Conservation (phyloP, 2,329 filamentous ascomycete genomes). For the Chrysosporium keratinophilum region DNA sequence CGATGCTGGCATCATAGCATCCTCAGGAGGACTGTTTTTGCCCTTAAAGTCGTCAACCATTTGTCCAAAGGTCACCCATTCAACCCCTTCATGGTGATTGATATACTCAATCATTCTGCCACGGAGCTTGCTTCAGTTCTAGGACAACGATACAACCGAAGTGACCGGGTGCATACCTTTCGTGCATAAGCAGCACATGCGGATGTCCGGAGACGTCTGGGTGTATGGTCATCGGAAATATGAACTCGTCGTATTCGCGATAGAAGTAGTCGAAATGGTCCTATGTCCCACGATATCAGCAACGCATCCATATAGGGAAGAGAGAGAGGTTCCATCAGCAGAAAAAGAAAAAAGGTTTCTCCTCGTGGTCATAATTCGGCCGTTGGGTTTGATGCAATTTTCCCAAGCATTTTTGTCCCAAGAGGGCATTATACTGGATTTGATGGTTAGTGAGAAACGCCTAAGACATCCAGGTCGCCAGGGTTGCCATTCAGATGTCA, state of each 20-base stretch:
- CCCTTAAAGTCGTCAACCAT: conserved; percentile 65
- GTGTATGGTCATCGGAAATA: conserved; percentile 68
- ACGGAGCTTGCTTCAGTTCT: background rate
- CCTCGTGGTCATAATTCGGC: no score
- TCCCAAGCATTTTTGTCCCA: no score
- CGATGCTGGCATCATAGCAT: conserved; percentile 51
- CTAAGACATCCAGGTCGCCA: no score
- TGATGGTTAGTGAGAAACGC: no score
- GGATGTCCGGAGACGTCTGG: conserved; percentile 62
- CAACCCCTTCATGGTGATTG: conserved; percentile 47
- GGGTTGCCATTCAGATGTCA: no score
- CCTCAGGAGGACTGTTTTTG: conserved; percentile 48
- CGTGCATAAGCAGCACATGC: conserved; percentile 63
- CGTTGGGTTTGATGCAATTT: no score
- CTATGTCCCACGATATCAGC: conserved; percentile 34
- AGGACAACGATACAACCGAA: background rate
- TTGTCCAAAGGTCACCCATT: conserved; percentile 50
- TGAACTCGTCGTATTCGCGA: conserved; percentile 63
- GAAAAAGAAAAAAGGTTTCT: no score
- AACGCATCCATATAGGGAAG: background rate
- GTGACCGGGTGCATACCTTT: conserved; percentile 44
- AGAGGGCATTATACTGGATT: no score
- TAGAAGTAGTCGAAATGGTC: conserved; percentile 60
- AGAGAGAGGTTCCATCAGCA: background rate
- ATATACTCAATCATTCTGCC: conserved; percentile 55